Base-by-base conservation (phyloP, 257 asterid species). In the Leonotis leonurus region DNA sequence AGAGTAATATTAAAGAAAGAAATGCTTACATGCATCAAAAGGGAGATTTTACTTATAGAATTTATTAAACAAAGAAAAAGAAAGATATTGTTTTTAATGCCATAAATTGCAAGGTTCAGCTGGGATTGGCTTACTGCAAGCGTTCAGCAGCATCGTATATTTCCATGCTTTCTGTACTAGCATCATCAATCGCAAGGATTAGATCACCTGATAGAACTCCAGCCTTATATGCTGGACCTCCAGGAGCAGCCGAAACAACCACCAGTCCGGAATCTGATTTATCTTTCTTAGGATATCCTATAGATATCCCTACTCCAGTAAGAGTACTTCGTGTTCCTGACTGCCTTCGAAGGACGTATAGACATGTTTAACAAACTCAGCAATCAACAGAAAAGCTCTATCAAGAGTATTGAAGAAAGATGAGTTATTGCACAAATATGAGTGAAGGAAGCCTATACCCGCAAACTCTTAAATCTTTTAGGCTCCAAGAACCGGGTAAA, bases 401-500 rank as follows among this genome's bases (percentile, higher is more conserved):
- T 16, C 65, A 60, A 65, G 51, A 65, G 27, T 44, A 50, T 29
- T 33, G 40, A 35, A 32, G 35, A 57, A 44, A 61, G n/a, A 60
- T 17, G 56, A 60, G 29, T 6, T 17, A 18, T 40, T 36, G 57
- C 65, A 62, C 36, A 73, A 68, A 21, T 37, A 14, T 32, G 51
- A 60, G 64, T 51, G 73, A 25, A 68, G 65, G 68, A 68, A 70
- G 73, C 66, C 60, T 70, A 51, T 85, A 93, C 99, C 97, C 95
- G 69, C 85, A 93, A 73, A 74, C 85, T 89, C 80, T 81, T 93
- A 60, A 89, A 89, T 71, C 73, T 93, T 55, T 82, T 86, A 45
- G 97, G 99, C 86, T 93, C 99, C 77, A 93, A 74, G 73, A 93
- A 93, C 68, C 99, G 89, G 26, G 96, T 93, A 79, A 93, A 93